Evolutionary conservation across 2,329 filamentous ascomycete species (phyloP).

Genomic region (Pyrenophora teres): DNA sequence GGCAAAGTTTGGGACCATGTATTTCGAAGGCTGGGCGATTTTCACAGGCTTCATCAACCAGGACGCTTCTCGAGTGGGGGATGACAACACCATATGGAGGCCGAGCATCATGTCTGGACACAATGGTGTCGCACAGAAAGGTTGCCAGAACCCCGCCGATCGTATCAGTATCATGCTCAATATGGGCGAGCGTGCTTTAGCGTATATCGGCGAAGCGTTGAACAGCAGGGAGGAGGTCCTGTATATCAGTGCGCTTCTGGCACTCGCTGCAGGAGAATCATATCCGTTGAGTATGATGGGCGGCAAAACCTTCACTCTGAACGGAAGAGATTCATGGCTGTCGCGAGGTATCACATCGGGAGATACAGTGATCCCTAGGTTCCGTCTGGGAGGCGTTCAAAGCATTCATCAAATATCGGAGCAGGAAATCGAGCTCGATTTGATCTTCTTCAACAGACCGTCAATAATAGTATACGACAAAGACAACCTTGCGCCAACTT

Average conservation of each 20-base stretch:
- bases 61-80: not conserved
- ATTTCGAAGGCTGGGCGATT: not conserved
- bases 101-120: slow-evolving; percentile 20
- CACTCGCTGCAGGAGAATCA: slow-evolving; percentile 18
- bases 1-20: not conserved
- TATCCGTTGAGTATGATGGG: slow-evolving; percentile 19
- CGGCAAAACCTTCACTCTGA: not conserved
- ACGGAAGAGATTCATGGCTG: slow-evolving; percentile 13
- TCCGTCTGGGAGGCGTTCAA: not conserved
- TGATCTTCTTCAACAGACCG: slow-evolving; percentile 12
- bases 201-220: slow-evolving; percentile 10
- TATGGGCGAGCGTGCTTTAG: slow-evolving; percentile 17
- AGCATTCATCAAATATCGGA: slow-evolving; percentile 14
- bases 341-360: not conserved
- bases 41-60: not conserved
- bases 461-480: not conserved
- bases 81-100: not conserved
- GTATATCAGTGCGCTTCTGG: slow-evolving; percentile 12
- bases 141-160: slow-evolving; percentile 14
- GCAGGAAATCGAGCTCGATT: slow-evolving; percentile 15
- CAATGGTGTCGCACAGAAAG: slow-evolving; percentile 13
- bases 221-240: slow-evolving; percentile 12
- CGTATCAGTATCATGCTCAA: slow-evolving; percentile 23
- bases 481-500: not conserved
- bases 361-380: slow-evolving; percentile 10